These are phyloP conservation scores for Gracilaria domingensis DNA, from an alignment of 23 red algal genomes.

Conservation along the genomic window DNA sequence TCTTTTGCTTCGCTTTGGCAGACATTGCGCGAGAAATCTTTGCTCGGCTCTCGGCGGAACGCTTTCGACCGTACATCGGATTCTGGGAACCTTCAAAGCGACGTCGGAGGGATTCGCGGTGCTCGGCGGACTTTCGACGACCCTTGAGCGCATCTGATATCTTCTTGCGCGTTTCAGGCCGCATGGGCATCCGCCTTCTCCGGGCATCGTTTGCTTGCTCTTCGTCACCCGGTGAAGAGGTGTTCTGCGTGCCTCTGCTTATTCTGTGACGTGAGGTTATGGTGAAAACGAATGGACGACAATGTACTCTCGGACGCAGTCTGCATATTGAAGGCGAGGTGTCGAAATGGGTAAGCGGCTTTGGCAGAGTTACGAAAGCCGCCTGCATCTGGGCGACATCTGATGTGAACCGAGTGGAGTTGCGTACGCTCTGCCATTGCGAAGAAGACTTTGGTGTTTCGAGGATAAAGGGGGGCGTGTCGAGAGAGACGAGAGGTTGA, in stretches of 20 bases:
- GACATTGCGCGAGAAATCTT: constrained; percentile 56
- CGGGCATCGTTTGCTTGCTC: not conserved
- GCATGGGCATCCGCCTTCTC: constrained; percentile 11
- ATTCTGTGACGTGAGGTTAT: not conserved
- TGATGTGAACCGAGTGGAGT: not conserved
- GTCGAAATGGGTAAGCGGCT: not conserved
- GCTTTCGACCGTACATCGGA: constrained; percentile 68
- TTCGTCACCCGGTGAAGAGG: not conserved
- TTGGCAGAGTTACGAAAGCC: constrained; percentile 10
- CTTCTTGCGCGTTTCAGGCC: constrained; percentile 54
- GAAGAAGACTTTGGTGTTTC: no score
- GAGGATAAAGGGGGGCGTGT: not conserved
- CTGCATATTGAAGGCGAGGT: not conserved
- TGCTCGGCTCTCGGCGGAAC: constrained; percentile 31
- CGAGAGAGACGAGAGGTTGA: not conserved
- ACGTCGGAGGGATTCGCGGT: constrained; percentile 44
- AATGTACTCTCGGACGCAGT: not conserved
- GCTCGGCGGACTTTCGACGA: constrained; percentile 37
- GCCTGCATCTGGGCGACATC: constrained; percentile 36
- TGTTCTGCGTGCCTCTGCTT: not conserved
- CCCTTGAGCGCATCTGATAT: constrained; percentile 65
- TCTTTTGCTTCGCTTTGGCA: constrained; percentile 13
- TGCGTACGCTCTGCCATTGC: not conserved
- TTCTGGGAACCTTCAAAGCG: constrained; percentile 52
- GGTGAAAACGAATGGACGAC: not conserved